Percentiles rank a stretch among this genome's conserved stretches.
These are phyloP conservation scores for Peterozyma toletana DNA, from an alignment of 805 yeast genomes.

Conservation along the genomic window DNA sequence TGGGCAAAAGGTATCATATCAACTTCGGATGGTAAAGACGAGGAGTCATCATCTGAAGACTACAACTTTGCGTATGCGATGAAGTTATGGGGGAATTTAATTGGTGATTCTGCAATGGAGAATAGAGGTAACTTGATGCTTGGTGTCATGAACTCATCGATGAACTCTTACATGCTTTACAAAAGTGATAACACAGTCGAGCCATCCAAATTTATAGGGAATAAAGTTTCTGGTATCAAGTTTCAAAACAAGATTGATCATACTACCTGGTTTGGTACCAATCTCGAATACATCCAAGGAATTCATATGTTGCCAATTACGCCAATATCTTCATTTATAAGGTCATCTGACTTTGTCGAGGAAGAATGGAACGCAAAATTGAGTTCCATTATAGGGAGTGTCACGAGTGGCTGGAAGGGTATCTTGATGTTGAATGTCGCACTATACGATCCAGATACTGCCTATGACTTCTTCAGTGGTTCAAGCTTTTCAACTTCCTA, in stretches of 20 bases:
- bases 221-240: constrained; percentile 61
- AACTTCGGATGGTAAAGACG: constrained; percentile 63
- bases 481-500: constrained; percentile 24
- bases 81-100: constrained; percentile 60
- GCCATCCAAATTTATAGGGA: constrained; percentile 43
- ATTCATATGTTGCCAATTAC: constrained; percentile 74
- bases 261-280: constrained; percentile 63
- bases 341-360: constrained; percentile 41
- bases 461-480: constrained; percentile 35
- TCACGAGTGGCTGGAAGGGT: constrained; percentile 64
- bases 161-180: constrained; percentile 50
- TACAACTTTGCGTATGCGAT: constrained; percentile 62
- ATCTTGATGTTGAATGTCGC: constrained; percentile 38
- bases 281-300: constrained; percentile 63
- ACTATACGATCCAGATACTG: constrained; percentile 29
- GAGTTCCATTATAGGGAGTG: constrained; percentile 25
- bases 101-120: constrained; percentile 44
- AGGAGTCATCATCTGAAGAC: constrained; percentile 68
- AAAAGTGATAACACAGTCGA: constrained; percentile 37
- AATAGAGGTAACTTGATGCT: constrained; percentile 52
- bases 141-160: constrained; percentile 44
- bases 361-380: constrained; percentile 34
- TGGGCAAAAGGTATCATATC: constrained; percentile 67
- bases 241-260: constrained; percentile 70
- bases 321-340: constrained; percentile 49